Conservation (phyloP, 2,329 filamentous ascomycete genomes). For the Xylariaceae sp. region DNA sequence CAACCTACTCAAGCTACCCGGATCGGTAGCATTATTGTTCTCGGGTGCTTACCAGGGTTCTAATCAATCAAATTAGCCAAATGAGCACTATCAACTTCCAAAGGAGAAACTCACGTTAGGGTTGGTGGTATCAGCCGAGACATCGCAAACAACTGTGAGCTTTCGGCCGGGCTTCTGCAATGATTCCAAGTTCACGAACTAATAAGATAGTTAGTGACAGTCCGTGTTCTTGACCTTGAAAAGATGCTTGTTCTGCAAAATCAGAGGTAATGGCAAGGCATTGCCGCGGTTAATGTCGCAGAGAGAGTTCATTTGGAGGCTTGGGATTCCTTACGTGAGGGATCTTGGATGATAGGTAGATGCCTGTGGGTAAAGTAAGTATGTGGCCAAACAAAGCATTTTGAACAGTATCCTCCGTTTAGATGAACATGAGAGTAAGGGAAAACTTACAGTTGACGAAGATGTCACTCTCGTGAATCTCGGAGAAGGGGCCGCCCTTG, state of each 20-base stretch:
- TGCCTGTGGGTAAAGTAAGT: slow-evolving; percentile 35
- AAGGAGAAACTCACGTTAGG: slow-evolving; percentile 40
- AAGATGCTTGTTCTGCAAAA: too few relatives aligned
- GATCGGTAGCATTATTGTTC: not conserved
- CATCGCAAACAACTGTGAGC: slow-evolving; percentile 75
- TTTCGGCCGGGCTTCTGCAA: slow-evolving; percentile 64
- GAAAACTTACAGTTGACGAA: slow-evolving; percentile 65
- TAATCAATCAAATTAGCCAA: not conserved
- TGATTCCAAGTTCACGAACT: slow-evolving; percentile 69
- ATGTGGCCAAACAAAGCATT: not conserved
- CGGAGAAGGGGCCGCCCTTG: slow-evolving; percentile 68
- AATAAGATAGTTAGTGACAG: slow-evolving; percentile 53
- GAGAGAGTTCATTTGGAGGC: not conserved
- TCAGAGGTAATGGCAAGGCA: too few relatives aligned
- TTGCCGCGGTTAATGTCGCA: not conserved
- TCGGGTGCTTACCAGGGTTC: slow-evolving; percentile 39
- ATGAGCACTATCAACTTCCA: not conserved
- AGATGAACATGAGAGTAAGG: slow-evolving; percentile 40
- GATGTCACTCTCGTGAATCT: slow-evolving; percentile 70
- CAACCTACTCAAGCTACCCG: not conserved
- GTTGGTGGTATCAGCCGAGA: slow-evolving; percentile 69
- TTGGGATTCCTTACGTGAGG: slow-evolving; percentile 5
- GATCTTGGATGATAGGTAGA: slow-evolving; percentile 63
- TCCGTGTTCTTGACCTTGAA: too few relatives aligned
- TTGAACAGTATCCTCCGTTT: not conserved